These are phyloP conservation scores for Xanthoconium purpureum DNA, from an alignment of 768 basidiomycete species.

Conservation along the genomic window DNA sequence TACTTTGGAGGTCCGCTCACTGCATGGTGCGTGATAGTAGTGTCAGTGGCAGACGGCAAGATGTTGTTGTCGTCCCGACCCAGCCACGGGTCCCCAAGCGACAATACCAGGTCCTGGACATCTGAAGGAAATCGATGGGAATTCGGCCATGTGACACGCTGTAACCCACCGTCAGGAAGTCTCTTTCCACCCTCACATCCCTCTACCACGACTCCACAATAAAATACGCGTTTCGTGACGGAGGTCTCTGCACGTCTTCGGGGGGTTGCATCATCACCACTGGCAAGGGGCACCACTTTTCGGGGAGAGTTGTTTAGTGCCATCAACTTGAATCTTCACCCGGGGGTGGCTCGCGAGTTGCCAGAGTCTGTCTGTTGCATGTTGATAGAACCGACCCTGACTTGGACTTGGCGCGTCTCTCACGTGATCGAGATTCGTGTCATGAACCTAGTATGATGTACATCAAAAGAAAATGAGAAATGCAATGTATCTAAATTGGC, in stretches of 20 bases:
- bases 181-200: conserved; percentile 68
- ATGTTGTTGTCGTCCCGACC: conserved; percentile 49
- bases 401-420: conserved; percentile 14
- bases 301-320: conserved; percentile 67
- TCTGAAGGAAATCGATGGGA: conserved; percentile 42
- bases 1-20: conserved; percentile 37
- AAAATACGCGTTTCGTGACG: conserved; percentile 79
- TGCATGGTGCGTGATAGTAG: conserved; percentile 36
- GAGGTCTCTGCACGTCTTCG: conserved; percentile 38
- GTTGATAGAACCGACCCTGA: conserved; percentile 1
- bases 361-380: background rate
- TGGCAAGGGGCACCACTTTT: conserved; percentile 70
- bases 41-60: conserved; percentile 40
- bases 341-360: background rate
- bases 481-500: conserved; percentile 12
- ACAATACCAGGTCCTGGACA: conserved; percentile 74
- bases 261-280: conserved; percentile 56
- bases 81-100: conserved; percentile 66
- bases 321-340: conserved; percentile 37
- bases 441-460: background rate
- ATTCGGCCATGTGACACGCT: background rate
- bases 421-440: conserved; percentile 26
- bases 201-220: conserved; percentile 88
- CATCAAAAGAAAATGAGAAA: conserved; percentile 7
- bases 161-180: conserved; percentile 58